phyloP scores from a whole-genome alignment of 83 land plant genomes.

The Thuja plicata region DNA sequence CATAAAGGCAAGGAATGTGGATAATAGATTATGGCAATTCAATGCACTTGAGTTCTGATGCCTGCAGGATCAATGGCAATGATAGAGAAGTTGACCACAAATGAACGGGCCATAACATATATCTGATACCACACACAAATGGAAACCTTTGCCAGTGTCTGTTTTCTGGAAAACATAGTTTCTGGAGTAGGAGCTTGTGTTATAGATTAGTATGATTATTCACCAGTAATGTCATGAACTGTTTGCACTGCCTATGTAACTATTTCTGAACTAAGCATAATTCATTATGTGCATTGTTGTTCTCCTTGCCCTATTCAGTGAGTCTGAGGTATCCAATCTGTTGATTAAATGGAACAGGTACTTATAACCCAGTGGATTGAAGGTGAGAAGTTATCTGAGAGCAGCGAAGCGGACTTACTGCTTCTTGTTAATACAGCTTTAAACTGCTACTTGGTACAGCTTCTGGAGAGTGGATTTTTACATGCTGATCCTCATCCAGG shows the following conservation, averaged over 20 bases:
- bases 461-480: slow-evolving; percentile 58
- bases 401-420: slow-evolving; percentile 41
- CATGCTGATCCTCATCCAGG: slow-evolving; percentile 72
- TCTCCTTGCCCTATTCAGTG: slow-evolving; percentile 1
- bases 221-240: not conserved
- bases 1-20: not conserved
- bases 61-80: not conserved
- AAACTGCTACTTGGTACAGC: slow-evolving; percentile 54
- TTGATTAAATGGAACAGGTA: slow-evolving; percentile 25
- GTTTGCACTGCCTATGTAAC: not conserved
- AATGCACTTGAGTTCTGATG: not conserved
- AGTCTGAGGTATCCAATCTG: not conserved
- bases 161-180: not conserved
- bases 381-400: slow-evolving; percentile 58
- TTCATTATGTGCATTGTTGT: not conserved
- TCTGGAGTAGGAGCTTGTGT: not conserved
- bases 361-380: slow-evolving; percentile 50
- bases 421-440: slow-evolving; percentile 44
- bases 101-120: not conserved
- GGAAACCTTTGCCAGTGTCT: not conserved
- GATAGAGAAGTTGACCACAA: not conserved
- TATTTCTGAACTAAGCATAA: not conserved
- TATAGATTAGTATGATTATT: not conserved
- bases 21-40: not conserved
- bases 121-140: not conserved